Percentiles rank a stretch among this genome's conserved stretches.
phyloP scores from a whole-genome alignment of 192 early-diverging fungal species.

The Entomortierella beljakovae region DNA sequence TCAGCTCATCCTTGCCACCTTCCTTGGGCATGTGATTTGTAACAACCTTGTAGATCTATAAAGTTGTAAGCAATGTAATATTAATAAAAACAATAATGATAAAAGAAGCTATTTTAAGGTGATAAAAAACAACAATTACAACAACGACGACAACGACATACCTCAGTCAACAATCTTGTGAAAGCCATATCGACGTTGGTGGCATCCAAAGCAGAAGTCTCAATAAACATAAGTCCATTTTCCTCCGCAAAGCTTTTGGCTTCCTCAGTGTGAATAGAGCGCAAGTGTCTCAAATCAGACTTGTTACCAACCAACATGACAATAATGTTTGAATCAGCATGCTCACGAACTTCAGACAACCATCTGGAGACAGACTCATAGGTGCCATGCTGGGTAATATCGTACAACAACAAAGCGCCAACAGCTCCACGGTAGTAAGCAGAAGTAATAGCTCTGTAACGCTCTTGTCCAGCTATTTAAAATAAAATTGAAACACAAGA shows the following conservation, averaged over 20 bases:
- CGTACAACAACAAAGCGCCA: constrained; percentile 93
- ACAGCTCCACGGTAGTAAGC: constrained; percentile 95
- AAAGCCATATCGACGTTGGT: constrained; percentile 92
- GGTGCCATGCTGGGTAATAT: constrained; percentile 72
- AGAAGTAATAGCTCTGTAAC: constrained; percentile 89
- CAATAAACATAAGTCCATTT: constrained; percentile 85
- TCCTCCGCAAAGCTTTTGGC: constrained; percentile 86
- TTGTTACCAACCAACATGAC: constrained; percentile 98
- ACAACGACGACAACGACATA: neutral
- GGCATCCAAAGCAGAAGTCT: constrained; percentile 82
- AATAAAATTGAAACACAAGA: constrained; percentile 27
- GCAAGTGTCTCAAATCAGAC: constrained; percentile 82
- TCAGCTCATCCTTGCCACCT: constrained; percentile 58
- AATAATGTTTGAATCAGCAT: constrained; percentile 94
- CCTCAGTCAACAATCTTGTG: constrained; percentile 53
- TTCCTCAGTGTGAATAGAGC: constrained; percentile 82
- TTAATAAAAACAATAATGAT: too few relatives aligned
- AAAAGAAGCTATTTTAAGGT: too few relatives aligned
- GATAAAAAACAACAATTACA: too few relatives aligned
- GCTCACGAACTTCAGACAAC: constrained; percentile 97
- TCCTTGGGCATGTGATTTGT: constrained; percentile 54
- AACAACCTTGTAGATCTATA: constrained; percentile 57
- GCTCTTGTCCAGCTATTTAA: constrained; percentile 84
- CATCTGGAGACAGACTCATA: constrained; percentile 93
- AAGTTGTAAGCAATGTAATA: too few relatives aligned